phyloP scores from a whole-genome alignment of 805 yeast species.

The Candida incommunis region DNA sequence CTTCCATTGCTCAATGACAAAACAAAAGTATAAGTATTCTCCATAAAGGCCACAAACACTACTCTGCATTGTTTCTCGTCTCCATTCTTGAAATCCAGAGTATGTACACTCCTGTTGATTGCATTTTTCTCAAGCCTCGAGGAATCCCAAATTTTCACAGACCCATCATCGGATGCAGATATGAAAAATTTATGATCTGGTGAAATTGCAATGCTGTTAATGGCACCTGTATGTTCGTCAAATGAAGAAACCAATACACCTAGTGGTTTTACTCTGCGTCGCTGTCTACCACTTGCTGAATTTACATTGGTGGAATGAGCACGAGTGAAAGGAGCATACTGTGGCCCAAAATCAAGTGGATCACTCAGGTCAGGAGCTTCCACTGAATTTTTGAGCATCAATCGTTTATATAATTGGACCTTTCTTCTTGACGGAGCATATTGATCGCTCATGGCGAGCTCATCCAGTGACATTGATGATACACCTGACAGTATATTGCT shows the following conservation, averaged over 20 bases:
- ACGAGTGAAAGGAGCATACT: constrained; percentile 3
- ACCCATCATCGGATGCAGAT: constrained; percentile 67
- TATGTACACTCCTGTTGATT: constrained; percentile 29
- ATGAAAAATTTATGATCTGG: constrained; percentile 53
- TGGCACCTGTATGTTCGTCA: constrained; percentile 43
- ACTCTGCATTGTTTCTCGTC: constrained; percentile 4
- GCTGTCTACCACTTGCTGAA: neutral
- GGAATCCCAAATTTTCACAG: constrained; percentile 67
- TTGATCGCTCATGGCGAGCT: neutral
- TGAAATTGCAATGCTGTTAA: constrained; percentile 45
- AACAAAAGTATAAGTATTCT: constrained; percentile 17
- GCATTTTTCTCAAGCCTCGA: constrained; percentile 48
- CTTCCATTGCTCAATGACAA: constrained; percentile 1
- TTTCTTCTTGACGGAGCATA: constrained; percentile 19
- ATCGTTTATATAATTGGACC: constrained; percentile 45
- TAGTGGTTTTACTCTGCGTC: constrained; percentile 23
- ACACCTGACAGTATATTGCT: neutral
- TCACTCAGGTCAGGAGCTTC: constrained; percentile 38
- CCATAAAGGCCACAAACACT: constrained; percentile 14
- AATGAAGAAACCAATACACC: constrained; percentile 51
- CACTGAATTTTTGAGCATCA: constrained; percentile 42
- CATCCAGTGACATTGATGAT: neutral
- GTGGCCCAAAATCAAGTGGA: constrained; percentile 55
- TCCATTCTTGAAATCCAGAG: constrained; percentile 16
- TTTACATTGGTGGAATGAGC: neutral